These are phyloP conservation scores for Yamadazyma sp. DNA, from an alignment of 805 yeast genomes.

Conservation along the genomic window DNA sequence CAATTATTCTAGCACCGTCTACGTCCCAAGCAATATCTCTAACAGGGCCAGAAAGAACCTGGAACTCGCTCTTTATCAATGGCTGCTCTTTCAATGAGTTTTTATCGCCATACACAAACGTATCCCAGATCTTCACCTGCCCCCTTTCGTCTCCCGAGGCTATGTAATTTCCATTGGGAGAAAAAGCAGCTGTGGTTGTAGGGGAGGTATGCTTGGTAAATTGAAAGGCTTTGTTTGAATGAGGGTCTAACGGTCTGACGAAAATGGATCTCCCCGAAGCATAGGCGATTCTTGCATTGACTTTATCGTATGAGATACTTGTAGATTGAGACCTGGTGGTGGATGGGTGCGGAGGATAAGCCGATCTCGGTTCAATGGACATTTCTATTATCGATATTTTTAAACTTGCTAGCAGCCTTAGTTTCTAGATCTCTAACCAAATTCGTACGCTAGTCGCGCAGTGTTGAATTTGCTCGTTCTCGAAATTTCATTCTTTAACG, in stretches of 20 bases:
- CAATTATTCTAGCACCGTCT: slow-evolving; percentile 80
- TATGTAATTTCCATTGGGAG: slow-evolving; percentile 86
- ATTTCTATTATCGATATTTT: slow-evolving; percentile 13
- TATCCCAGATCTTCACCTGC: slow-evolving; percentile 84
- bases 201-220: slow-evolving; percentile 68
- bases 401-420: not conserved
- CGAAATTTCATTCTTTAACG: slow-evolving; percentile 1
- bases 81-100: slow-evolving; percentile 33
- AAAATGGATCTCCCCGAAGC: slow-evolving; percentile 78
- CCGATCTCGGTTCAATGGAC: slow-evolving; percentile 29
- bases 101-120: slow-evolving; percentile 28
- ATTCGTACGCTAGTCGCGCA: no score
- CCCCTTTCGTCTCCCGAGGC: slow-evolving; percentile 96
- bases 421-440: no score
- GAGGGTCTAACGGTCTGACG: slow-evolving; percentile 58
- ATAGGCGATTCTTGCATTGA: slow-evolving; percentile 72
- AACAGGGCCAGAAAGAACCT: slow-evolving; percentile 75
- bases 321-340: slow-evolving; percentile 71
- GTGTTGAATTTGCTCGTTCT: no score
- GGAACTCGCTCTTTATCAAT: slow-evolving; percentile 72
- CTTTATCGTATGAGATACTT: slow-evolving; percentile 72
- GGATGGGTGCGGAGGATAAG: slow-evolving; percentile 75
- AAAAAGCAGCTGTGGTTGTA: slow-evolving; percentile 81
- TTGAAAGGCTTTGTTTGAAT: slow-evolving; percentile 51
- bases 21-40: slow-evolving; percentile 90